Evolutionary conservation across 2,329 filamentous ascomycete genomes (phyloP).

Genomic region (Trichoderma sp.): DNA sequence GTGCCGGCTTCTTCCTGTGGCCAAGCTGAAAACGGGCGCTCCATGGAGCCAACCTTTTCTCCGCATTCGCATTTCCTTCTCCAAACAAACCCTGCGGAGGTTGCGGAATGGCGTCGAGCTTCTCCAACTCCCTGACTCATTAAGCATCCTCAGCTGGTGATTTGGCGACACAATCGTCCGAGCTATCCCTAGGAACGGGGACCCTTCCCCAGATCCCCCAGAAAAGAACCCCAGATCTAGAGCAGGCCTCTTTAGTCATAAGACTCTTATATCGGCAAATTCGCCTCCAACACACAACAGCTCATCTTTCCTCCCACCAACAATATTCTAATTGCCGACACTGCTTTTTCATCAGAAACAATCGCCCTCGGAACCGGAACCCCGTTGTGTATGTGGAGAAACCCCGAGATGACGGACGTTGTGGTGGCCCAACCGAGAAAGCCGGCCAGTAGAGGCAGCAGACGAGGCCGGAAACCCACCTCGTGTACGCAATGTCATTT

Average conservation of each 20-base stretch:
- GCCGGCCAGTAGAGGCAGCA: background rate
- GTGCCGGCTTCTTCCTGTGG: background rate
- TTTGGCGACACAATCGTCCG: background rate
- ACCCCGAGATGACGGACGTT: slow-evolving; percentile 1
- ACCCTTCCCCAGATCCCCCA: background rate
- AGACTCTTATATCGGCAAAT: slow-evolving; percentile 16
- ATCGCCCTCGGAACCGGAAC: background rate
- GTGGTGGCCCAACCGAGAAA: background rate
- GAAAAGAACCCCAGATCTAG: background rate
- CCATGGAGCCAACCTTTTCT: background rate
- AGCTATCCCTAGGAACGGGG: background rate
- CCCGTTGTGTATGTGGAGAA: background rate
- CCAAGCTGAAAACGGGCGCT: background rate
- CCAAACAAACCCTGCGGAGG: background rate
- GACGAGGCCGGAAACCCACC: slow-evolving; percentile 13
- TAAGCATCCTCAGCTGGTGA: background rate
- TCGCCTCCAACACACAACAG: background rate
- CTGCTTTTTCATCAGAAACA: background rate
- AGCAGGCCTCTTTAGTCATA: background rate
- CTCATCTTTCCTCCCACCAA: background rate
- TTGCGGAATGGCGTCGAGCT: background rate
- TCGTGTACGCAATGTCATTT: slow-evolving; percentile 10
- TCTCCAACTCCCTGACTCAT: background rate
- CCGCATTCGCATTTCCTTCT: background rate
- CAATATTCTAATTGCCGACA: slow-evolving; percentile 3